These are phyloP conservation scores for Coemansia sp. DNA, from an alignment of 192 early-diverging fungal species.

Conservation along the genomic window DNA sequence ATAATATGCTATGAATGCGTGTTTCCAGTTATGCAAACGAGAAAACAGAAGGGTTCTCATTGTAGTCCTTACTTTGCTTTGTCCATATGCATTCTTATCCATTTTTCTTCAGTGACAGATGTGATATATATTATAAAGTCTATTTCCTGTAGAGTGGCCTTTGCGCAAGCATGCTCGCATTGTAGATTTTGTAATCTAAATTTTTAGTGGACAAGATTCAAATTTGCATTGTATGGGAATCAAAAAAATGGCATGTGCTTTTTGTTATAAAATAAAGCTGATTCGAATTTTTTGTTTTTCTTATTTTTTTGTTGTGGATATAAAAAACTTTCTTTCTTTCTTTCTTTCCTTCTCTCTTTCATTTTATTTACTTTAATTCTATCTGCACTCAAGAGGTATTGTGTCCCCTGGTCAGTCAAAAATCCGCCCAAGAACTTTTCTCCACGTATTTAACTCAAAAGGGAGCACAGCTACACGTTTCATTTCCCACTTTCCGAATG, in stretches of 20 bases:
- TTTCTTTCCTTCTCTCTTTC: slow-evolving; percentile 9
- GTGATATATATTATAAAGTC: no score
- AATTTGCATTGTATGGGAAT: no score
- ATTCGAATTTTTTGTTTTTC: slow-evolving; percentile 3
- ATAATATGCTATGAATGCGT: not conserved
- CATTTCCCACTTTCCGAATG: slow-evolving; percentile 7
- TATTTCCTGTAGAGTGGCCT: no score
- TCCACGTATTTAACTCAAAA: not conserved
- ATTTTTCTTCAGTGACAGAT: not conserved
- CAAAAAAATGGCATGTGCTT: no score
- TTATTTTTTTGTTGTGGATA: not conserved
- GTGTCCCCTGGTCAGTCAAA: not conserved
- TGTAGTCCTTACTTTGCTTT: not conserved
- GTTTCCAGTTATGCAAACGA: not conserved
- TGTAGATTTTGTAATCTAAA: no score
- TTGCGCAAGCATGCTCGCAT: no score
- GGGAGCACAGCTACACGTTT: not conserved
- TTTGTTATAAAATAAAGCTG: not conserved
- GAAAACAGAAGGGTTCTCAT: not conserved
- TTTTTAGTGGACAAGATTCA: no score
- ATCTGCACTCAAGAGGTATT: not conserved
- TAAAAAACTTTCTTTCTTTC: slow-evolving; percentile 2
- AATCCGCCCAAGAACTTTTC: not conserved
- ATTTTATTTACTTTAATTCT: slow-evolving; percentile 3
- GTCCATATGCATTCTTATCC: slow-evolving; percentile 19